phyloP scores from a whole-genome alignment of 805 yeast genomes.

The Candida gorgasii region DNA sequence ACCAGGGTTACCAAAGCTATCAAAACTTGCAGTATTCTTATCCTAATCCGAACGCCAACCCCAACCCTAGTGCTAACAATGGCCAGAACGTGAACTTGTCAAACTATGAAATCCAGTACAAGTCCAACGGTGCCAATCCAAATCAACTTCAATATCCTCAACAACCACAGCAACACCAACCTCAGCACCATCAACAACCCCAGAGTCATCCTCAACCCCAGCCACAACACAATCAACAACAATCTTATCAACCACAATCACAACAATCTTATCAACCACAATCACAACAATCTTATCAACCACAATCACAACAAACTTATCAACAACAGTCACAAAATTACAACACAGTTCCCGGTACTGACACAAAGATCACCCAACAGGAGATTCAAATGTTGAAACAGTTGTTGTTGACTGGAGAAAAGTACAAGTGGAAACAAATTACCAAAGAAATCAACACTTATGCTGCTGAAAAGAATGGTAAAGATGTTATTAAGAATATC shows the following conservation, averaged over 20 bases:
- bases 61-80: too few species aligned
- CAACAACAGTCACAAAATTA: not conserved
- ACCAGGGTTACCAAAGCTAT: conserved; percentile 1
- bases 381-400: conserved; percentile 49
- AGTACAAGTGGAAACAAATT: conserved; percentile 60
- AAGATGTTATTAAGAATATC: conserved; percentile 33
- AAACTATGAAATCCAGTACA: conserved; percentile 3
- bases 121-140: not conserved
- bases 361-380: conserved; percentile 37
- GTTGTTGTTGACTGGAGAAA: conserved; percentile 52
- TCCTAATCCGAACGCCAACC: not conserved
- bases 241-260: not conserved
- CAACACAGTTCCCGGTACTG: conserved; percentile 6
- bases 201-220: not conserved
- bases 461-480: conserved; percentile 17
- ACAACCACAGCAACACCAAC: not conserved
- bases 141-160: conserved; percentile 5
- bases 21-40: conserved; percentile 6
- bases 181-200: not conserved
- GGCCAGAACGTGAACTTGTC: conserved; percentile 2
- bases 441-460: conserved; percentile 37
- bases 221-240: not conserved
- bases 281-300: not conserved
- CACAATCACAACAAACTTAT: not conserved
- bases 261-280: not conserved